Conservation (phyloP, 306 rosid genomes). For the Acacia confusa region DNA sequence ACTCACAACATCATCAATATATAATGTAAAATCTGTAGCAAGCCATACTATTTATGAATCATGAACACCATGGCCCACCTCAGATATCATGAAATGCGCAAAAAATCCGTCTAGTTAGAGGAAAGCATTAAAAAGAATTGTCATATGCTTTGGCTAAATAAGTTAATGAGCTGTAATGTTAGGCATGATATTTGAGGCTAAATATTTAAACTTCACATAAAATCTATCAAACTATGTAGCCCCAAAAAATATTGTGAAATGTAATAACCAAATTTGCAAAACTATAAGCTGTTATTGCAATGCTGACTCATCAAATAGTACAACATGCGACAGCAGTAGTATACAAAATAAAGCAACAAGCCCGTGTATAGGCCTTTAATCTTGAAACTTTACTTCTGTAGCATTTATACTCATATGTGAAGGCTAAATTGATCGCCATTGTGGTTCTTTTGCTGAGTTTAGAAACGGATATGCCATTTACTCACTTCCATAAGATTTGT, state of each 20-base stretch:
- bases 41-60: not conserved
- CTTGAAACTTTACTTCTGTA: slow-evolving; percentile 15
- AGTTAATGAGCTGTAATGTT: not conserved
- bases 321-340: not conserved
- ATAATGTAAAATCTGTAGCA: not conserved
- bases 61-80: not conserved
- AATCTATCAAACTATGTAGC: slow-evolving; percentile 15
- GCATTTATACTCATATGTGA: slow-evolving; percentile 6
- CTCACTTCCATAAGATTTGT: slow-evolving; percentile 13
- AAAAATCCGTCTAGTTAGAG: not conserved
- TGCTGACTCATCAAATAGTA: slow-evolving; percentile 2
- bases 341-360: slow-evolving; percentile 5
- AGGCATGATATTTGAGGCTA: slow-evolving; percentile 5
- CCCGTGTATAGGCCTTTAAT: not conserved
- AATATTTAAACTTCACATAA: slow-evolving; percentile 2
- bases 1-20: not conserved
- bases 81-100: not conserved
- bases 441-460: slow-evolving; percentile 10
- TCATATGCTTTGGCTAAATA: not conserved
- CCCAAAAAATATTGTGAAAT: slow-evolving; percentile 9
- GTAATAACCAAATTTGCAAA: not conserved
- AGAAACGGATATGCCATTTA: slow-evolving; percentile 11
- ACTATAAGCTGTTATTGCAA: slow-evolving; percentile 13
- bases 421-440: slow-evolving; percentile 14
- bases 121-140: not conserved